Evolutionary conservation across 768 basidiomycete species (phyloP), one percentile per base, ranked within the genome.

Genomic region (Suillus occidentalis): DNA sequence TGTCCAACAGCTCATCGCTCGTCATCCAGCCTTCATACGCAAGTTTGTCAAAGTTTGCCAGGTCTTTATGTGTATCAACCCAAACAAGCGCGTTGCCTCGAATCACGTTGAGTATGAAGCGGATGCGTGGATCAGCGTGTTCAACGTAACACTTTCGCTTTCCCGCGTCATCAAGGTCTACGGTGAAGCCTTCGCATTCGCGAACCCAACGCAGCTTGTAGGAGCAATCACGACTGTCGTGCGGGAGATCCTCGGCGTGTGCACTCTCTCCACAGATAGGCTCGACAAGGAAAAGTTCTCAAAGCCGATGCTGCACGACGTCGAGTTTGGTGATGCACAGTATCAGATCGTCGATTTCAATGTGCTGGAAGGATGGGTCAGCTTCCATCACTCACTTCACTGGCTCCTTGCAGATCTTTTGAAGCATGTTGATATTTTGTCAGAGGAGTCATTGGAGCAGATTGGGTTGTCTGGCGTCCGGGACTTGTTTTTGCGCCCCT

Each of bases 101-200:
- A 89, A 81, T 60, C 97, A 99, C 70, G 87, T 99, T 70, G 97
- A 98, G 76, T 99, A 92, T 78, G 97, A 99, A 79, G 91, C 91
- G 37, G 97, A 99, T 68, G 90, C 91, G 22, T 97, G 96, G 97
- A 94, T 97, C 67, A 92, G 90, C 70, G 94, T 97, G 16, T 99
- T 99, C 78, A 95, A 96, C 69, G 91, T 98, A 28, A 95, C 95
- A 7, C 85, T 97, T 12, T 95, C 94, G 40, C 79, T 99, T 31
- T 91, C 92, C 7, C 88, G 94, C 52, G 87, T 94, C 47, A 92
- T 94, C 80, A 92, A 94, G 72, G 89, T 90, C 1, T 93, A 94
- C 66, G 96, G 95, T 7, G 92, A 92, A 69, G 90, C 92, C 0
- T 97, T 90, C 72, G 77, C 83, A n/a, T 80, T 80, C 58, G 82